A percentile compares a stretch with the other conserved stretches of the same genome.
Conservation (phyloP, 2,329 filamentous ascomycete species). For the Ciborinia camelliae region DNA sequence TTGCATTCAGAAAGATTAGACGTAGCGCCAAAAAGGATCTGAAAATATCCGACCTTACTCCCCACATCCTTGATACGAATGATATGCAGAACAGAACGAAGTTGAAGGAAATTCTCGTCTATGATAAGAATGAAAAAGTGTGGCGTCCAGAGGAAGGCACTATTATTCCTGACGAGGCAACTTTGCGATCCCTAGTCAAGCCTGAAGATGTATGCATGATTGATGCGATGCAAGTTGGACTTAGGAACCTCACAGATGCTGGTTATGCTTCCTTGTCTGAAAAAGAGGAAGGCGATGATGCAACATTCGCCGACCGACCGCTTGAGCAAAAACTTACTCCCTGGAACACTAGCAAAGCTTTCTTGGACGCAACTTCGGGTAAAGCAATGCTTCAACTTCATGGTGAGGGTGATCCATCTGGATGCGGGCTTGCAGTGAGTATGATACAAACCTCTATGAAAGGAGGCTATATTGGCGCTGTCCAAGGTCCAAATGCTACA, state of each 20-base stretch:
- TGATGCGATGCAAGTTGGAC: slow-evolving; percentile 94
- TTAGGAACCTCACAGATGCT: slow-evolving; percentile 85
- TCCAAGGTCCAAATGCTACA: slow-evolving; percentile 62
- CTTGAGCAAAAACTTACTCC: slow-evolving; percentile 87
- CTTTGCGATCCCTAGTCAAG: slow-evolving; percentile 83
- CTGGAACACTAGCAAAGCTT: slow-evolving; percentile 96
- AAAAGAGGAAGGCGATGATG: slow-evolving; percentile 51
- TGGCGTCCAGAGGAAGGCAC: slow-evolving; percentile 78
- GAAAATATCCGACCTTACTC: slow-evolving; percentile 80
- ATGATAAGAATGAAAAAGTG: slow-evolving; percentile 77
- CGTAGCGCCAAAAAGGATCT: slow-evolving; percentile 68
- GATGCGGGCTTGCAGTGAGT: slow-evolving; percentile 89
- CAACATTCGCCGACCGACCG: slow-evolving; percentile 52
- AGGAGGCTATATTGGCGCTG: slow-evolving; percentile 83
- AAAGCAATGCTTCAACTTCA: slow-evolving; percentile 97
- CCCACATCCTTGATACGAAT: slow-evolving; percentile 86
- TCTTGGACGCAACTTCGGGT: slow-evolving; percentile 85
- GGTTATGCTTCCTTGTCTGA: slow-evolving; percentile 74
- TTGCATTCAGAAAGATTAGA: slow-evolving; percentile 83
- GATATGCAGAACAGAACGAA: slow-evolving; percentile 96
- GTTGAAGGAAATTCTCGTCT: slow-evolving; percentile 92
- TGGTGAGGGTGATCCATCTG: slow-evolving; percentile 91
- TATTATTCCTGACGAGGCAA: slow-evolving; percentile 72
- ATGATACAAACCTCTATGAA: slow-evolving; percentile 99
- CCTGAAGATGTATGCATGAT: slow-evolving; percentile 93